Base-by-base conservation (phyloP, 2,329 filamentous ascomycete species). In the Falciphora oryzae region DNA sequence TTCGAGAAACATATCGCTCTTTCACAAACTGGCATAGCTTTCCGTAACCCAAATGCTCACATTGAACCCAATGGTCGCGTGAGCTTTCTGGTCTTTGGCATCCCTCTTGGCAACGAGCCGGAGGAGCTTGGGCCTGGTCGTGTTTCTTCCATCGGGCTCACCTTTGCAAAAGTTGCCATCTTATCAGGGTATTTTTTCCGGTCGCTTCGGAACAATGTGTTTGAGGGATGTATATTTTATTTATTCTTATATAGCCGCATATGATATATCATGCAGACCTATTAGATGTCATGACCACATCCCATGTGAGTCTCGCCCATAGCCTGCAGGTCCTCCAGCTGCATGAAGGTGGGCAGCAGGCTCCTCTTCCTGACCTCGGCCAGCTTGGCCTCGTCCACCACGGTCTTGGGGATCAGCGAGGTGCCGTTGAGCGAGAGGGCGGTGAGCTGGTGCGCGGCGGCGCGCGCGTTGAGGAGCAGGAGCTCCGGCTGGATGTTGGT, bases 391-490 rank as follows among this genome's bases (percentile, higher is more conserved):
- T 68, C 68, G 27, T 73, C 71, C 28, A 69, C 65, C n/a, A 63
- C 35, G 2, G 68, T 62, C 69, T 74, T 74, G 29, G 75, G 74
- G 29, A 76, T 74, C 14, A 76, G 65, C 57, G 70, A 66, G 11
- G 70, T 69, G 14, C 74, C 75, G 8, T 74, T 68, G 31, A 72
- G 64, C 0, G 74, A 72, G 1, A 76, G 66, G 7, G 70, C 69
- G 14, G 72, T 69, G 16, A 76, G 65, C 59, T 74, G 72, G 69
- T 83, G 78, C 1, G 83, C 83, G 65, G 86, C 85, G 63, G 79
- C 83, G 73, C 82, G 79, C 7, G 80, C 78, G 70, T 85, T 86
- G 67, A 81, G 73, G 65, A 83, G 76, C 76, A 83, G 86, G n/a
- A 83, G 82, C 14, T 79, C 78, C 58, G 77, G 69, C 72, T 87